Conservation (phyloP, 257 asterid species). For the Solanum infundibuliforme region DNA sequence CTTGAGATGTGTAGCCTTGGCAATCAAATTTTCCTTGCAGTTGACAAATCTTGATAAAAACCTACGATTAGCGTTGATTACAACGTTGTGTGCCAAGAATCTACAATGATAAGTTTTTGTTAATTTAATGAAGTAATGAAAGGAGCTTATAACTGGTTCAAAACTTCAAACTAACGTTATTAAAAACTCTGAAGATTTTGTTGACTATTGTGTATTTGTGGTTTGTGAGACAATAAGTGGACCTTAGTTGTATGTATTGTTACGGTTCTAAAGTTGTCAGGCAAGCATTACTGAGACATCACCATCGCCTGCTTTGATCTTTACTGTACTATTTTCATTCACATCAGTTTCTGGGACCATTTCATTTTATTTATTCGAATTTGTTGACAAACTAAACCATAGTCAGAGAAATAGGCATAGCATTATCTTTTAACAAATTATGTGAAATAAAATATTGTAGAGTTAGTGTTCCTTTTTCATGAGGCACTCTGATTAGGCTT, state of each 20-base stretch:
- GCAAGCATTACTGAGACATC: not conserved
- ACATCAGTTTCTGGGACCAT: not conserved
- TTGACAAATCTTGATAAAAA: not conserved
- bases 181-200: not conserved
- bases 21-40: not conserved
- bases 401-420: not conserved
- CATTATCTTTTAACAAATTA: constrained; percentile 1
- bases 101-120: not conserved
- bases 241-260: not conserved
- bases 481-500: not conserved
- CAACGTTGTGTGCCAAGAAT: not conserved
- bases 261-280: not conserved
- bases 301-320: not conserved
- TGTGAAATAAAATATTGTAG: not conserved
- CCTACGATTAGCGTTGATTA: not conserved
- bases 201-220: not conserved
- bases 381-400: not conserved
- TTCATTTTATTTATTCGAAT: not conserved
- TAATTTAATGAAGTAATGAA: not conserved
- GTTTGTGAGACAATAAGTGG: not conserved
- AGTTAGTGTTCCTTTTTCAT: not conserved
- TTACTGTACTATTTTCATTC: not conserved
- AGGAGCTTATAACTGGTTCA: not conserved
- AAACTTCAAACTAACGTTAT: not conserved
- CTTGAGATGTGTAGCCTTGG: not conserved